These are phyloP conservation scores for Lyophyllum decastes DNA, from an alignment of 768 basidiomycete genomes.

Conservation along the genomic window DNA sequence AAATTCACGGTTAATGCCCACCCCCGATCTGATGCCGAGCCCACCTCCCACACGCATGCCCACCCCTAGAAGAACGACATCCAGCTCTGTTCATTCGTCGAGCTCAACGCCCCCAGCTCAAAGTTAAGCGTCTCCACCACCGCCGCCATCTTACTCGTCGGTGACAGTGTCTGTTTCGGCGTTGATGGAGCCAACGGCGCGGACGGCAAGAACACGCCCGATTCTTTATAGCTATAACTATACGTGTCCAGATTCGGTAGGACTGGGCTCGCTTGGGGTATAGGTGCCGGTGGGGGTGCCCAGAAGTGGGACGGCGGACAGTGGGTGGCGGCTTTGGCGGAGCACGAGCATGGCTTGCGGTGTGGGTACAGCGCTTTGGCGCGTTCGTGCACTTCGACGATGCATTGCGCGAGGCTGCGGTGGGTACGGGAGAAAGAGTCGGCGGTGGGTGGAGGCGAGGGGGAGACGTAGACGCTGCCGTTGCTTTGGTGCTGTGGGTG, in stretches of 20 bases:
- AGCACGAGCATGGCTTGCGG: conserved; percentile 46
- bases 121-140: conserved; percentile 47
- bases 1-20: too few relatives aligned
- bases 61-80: conserved; percentile 48
- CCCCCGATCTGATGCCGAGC: too few relatives aligned
- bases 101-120: conserved; percentile 46
- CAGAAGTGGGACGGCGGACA: conserved; percentile 48
- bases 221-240: conserved; percentile 20
- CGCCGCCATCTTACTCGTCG: conserved; percentile 38
- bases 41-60: not conserved
- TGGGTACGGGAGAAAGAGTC: conserved; percentile 45
- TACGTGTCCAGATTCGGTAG: conserved; percentile 37
- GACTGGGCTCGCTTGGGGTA: conserved; percentile 33
- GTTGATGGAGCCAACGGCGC: conserved; percentile 20
- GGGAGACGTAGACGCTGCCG: conserved; percentile 19
- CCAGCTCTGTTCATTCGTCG: conserved; percentile 41
- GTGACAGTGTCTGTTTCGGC: conserved; percentile 18
- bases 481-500: conserved; percentile 4
- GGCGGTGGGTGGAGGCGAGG: conserved; percentile 21
- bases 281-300: conserved; percentile 39
- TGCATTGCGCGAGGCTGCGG: conserved; percentile 44
- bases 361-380: conserved; percentile 43
- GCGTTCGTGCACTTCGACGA: conserved; percentile 47
- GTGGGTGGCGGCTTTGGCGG: conserved; percentile 20
- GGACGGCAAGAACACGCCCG: conserved; percentile 28